Evolutionary conservation across 352 stramenopile genomes (phyloP).

Genomic region (Albugo candida): DNA sequence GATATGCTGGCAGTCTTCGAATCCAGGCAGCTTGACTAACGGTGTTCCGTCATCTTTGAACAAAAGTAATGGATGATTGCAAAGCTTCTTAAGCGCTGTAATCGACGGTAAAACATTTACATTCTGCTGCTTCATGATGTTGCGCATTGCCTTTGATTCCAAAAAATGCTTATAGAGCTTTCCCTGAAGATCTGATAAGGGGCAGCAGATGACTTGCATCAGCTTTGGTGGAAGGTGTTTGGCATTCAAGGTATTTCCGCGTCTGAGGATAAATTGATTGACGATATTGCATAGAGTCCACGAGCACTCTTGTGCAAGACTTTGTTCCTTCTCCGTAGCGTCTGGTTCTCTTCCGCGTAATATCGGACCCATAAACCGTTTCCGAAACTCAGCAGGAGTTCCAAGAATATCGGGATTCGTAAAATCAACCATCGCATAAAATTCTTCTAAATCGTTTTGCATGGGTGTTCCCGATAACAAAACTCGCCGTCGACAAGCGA

Average conservation of each 20-base stretch:
- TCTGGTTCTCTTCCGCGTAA: constrained; percentile 80
- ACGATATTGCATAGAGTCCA: constrained; percentile 91
- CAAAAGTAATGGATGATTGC: constrained; percentile 93
- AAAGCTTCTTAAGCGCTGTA: constrained; percentile 92
- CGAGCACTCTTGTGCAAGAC: constrained; percentile 54
- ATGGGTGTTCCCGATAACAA: constrained; percentile 95
- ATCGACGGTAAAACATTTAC: constrained; percentile 72
- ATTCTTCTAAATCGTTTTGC: constrained; percentile 98
- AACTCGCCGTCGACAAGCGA: constrained; percentile 83
- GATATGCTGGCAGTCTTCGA: constrained; percentile 49
- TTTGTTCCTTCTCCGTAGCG: constrained; percentile 60
- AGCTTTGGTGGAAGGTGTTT: constrained; percentile 96
- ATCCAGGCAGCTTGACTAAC: constrained; percentile 63
- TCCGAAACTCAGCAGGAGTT: constrained; percentile 81
- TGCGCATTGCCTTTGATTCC: constrained; percentile 84
- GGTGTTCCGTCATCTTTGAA: constrained; percentile 69
- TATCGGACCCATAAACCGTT: constrained; percentile 81
- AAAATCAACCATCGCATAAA: constrained; percentile 94
- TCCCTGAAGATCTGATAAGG: constrained; percentile 89
- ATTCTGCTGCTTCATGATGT: constrained; percentile 92
- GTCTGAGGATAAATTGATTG: constrained; percentile 96
- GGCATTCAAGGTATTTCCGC: constrained; percentile 97
- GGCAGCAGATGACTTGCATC: constrained; percentile 97
- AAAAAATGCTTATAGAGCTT: constrained; percentile 94
- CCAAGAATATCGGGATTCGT: constrained; percentile 75